Evolutionary conservation across 768 basidiomycete species (phyloP).

Genomic region (Plicaturopsis crispa): DNA sequence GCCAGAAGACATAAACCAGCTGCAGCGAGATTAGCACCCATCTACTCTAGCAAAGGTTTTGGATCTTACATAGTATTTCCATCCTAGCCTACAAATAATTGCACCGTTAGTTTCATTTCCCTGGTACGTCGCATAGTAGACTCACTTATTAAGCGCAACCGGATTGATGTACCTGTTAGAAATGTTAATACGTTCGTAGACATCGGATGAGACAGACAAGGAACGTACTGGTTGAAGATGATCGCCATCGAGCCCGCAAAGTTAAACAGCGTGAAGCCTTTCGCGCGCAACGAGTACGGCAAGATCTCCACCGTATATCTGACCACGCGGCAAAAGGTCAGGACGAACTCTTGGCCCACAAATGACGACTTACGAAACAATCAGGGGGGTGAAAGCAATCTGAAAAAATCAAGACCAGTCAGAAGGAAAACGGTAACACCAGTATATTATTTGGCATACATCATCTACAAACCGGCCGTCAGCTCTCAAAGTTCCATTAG

Average conservation of each 20-base stretch:
- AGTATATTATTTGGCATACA: conserved; percentile 9
- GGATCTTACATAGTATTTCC: conserved; percentile 37
- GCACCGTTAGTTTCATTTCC: too few relatives aligned
- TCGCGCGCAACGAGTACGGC: conserved; percentile 31
- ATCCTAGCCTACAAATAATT: conserved; percentile 26
- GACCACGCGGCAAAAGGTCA: background rate
- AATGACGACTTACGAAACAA: conserved; percentile 20
- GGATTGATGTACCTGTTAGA: conserved; percentile 30
- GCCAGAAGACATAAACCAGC: conserved; percentile 33
- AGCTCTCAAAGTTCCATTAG: background rate
- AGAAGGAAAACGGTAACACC: conserved; percentile 1
- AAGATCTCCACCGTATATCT: conserved; percentile 36
- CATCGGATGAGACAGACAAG: too few relatives aligned
- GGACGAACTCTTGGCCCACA: background rate
- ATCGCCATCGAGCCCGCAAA: conserved; percentile 24
- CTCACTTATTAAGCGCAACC: conserved; percentile 21
- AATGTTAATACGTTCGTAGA: too few relatives aligned
- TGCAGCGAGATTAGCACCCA: too few relatives aligned
- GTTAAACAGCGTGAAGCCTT: conserved; percentile 29
- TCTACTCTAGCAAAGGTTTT: background rate
- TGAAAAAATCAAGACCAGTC: conserved; percentile 5
- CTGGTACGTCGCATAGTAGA: conserved; percentile 4
- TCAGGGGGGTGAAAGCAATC: conserved; percentile 34
- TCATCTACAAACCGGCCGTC: conserved; percentile 16
- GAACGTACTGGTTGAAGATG: conserved; percentile 36